phyloP scores from a whole-genome alignment of 2,329 filamentous ascomycete genomes.

The Emmonsiellopsis sp. region DNA sequence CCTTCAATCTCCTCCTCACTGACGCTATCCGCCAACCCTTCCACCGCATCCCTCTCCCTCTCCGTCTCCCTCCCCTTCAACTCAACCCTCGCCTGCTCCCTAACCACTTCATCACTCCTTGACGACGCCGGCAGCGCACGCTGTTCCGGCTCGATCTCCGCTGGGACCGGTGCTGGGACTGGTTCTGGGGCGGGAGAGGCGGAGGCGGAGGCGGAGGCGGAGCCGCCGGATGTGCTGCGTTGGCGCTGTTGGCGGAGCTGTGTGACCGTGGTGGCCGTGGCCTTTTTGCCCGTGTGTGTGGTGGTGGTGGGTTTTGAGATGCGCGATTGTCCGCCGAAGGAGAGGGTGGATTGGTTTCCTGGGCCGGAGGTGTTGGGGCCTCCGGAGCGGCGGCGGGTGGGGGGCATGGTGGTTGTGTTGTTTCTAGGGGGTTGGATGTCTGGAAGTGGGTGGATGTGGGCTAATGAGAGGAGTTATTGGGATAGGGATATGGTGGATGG shows the following conservation, averaged over 20 bases:
- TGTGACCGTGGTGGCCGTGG: neutral
- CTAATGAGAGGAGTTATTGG: neutral
- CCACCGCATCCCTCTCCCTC: constrained; percentile 23
- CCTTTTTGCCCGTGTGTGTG: constrained; percentile 16
- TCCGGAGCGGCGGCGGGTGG: constrained; percentile 28
- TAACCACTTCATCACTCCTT: constrained; percentile 27
- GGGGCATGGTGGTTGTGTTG: constrained; percentile 26
- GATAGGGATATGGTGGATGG: neutral
- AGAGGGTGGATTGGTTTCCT: constrained; percentile 47
- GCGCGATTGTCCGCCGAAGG: constrained; percentile 49
- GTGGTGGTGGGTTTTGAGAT: constrained; percentile 46
- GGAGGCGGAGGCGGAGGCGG: constrained; percentile 1
- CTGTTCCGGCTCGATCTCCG: constrained; percentile 8
- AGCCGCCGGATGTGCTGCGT: neutral
- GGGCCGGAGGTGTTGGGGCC: constrained; percentile 27
- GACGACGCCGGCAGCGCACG: constrained; percentile 14
- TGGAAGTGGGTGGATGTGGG: neutral
- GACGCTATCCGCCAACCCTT: constrained; percentile 50
- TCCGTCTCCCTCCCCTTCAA: constrained; percentile 19
- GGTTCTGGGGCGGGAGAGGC: neutral
- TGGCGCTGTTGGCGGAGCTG: neutral
- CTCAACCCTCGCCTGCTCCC: constrained; percentile 41
- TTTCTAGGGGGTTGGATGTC: neutral
- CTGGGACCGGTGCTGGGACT: neutral
- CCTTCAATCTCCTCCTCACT: constrained; percentile 58